These are phyloP conservation scores for Glarea lozoyensis DNA, from an alignment of 495 filamentous ascomycete species.

Conservation along the genomic window DNA sequence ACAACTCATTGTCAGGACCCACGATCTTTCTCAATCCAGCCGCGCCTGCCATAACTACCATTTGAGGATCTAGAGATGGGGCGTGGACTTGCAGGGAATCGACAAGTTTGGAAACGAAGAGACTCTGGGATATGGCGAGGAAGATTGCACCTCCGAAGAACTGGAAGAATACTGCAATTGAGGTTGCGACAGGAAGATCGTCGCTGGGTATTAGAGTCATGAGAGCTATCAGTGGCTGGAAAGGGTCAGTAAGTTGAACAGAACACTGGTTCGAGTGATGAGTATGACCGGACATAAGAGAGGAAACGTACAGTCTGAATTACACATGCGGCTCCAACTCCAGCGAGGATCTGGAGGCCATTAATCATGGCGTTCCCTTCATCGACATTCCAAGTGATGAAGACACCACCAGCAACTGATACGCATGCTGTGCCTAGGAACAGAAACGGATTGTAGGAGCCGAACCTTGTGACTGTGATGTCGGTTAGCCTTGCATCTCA, in stretches of 20 bases:
- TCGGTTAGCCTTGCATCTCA: conserved; percentile 1
- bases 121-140: conserved; percentile 33
- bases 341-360: conserved; percentile 12
- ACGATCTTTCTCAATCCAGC: conserved; percentile 40
- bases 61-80: conserved; percentile 30
- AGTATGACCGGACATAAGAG: not conserved
- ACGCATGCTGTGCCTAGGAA: conserved; percentile 22
- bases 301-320: conserved; percentile 11
- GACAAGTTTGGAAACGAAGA: conserved; percentile 35
- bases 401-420: conserved; percentile 14
- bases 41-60: conserved; percentile 40
- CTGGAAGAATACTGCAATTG: conserved; percentile 27
- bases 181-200: conserved; percentile 11
- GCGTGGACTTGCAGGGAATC: conserved; percentile 24
- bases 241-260: not conserved
- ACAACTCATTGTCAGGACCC: not conserved
- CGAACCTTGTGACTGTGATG: conserved; percentile 8
- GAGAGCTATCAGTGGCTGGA: conserved; percentile 8
- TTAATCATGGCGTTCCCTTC: conserved; percentile 7
- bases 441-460: conserved; percentile 21
- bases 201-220: conserved; percentile 10
- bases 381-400: conserved; percentile 11
- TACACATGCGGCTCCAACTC: conserved; percentile 7
- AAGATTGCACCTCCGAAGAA: conserved; percentile 41
- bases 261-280: not conserved